These are phyloP conservation scores for Penicillium verhagenii DNA, from an alignment of 495 filamentous ascomycete species.

Conservation along the genomic window DNA sequence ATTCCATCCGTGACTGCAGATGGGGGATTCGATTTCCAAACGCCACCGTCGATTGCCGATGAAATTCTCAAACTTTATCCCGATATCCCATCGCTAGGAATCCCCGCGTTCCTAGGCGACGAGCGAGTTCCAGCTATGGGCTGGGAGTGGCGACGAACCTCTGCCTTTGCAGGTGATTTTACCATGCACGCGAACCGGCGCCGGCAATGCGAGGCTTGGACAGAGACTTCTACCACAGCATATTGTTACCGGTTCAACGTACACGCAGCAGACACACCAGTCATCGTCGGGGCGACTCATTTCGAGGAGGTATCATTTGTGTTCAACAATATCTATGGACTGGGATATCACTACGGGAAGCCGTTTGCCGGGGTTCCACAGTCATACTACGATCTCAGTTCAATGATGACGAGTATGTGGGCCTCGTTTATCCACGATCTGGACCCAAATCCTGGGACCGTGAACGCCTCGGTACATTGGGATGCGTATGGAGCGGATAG, in stretches of 20 bases:
- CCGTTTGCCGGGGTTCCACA: conserved; percentile 49
- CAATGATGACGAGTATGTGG: conserved; percentile 55
- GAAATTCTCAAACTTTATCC: conserved; percentile 50
- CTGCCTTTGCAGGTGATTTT: conserved; percentile 54
- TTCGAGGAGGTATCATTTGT: conserved; percentile 62
- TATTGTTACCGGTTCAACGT: conserved; percentile 66
- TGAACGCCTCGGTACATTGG: conserved; percentile 39
- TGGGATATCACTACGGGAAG: conserved; percentile 48
- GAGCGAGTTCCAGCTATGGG: conserved; percentile 36
- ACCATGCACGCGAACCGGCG: conserved; percentile 57
- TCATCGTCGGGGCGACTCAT: conserved; percentile 48
- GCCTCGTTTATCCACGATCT: conserved; percentile 52
- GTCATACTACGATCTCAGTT: conserved; percentile 44
- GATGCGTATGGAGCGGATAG: conserved; percentile 36
- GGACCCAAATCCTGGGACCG: conserved; percentile 45
- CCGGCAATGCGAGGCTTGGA: conserved; percentile 53
- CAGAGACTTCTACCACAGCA: conserved; percentile 41
- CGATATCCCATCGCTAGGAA: conserved; percentile 45
- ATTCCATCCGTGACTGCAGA: conserved; percentile 4
- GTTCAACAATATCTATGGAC: conserved; percentile 55
- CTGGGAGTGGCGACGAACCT: conserved; percentile 50
- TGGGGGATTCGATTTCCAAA: conserved; percentile 30
- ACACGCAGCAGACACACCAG: conserved; percentile 36
- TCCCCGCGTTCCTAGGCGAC: conserved; percentile 45
- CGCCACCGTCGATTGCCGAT: conserved; percentile 31